A percentile compares a stretch with the other conserved stretches of the same genome.
phyloP scores from a whole-genome alignment of 1,139 yeast species.

The Schwanniomyces etchellsii region DNA sequence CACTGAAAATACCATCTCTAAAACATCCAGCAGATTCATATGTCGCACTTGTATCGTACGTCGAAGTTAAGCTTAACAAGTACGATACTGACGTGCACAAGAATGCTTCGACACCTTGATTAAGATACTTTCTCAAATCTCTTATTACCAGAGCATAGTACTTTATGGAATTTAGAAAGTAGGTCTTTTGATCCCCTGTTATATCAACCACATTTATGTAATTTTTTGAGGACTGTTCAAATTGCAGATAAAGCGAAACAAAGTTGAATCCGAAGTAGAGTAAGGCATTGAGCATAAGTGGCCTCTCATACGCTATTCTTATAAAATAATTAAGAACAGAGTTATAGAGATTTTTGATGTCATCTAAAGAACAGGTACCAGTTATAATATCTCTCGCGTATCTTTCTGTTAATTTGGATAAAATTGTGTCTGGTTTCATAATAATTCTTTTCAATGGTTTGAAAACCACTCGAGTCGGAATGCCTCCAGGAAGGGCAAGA shows the following conservation, averaged over 20 bases:
- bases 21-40: slow-evolving; percentile 34
- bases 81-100: slow-evolving; percentile 34
- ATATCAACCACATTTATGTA: slow-evolving; percentile 11
- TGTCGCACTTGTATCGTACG: slow-evolving; percentile 43
- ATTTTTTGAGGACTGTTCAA: slow-evolving; percentile 15
- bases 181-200: slow-evolving; percentile 18
- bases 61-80: slow-evolving; percentile 36
- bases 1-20: slow-evolving; percentile 37
- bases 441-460: neutral
- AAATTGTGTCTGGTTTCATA: neutral
- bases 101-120: slow-evolving; percentile 27
- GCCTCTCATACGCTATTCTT: slow-evolving; percentile 11
- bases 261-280: slow-evolving; percentile 37
- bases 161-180: slow-evolving; percentile 26
- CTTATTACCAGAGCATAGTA: slow-evolving; percentile 36
- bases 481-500: neutral
- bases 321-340: slow-evolving; percentile 33
- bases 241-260: slow-evolving; percentile 22
- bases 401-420: neutral
- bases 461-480: neutral
- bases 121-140: slow-evolving; percentile 25
- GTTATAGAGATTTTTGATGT: slow-evolving; percentile 27
- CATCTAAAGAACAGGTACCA: slow-evolving; percentile 25
- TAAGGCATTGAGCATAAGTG: slow-evolving; percentile 34
- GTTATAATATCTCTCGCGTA: slow-evolving; percentile 2